Evolutionary conservation across 495 filamentous ascomycete species (phyloP), one percentile per base, ranked within the genome.

Genomic region (Astrocystis sublimbata): DNA sequence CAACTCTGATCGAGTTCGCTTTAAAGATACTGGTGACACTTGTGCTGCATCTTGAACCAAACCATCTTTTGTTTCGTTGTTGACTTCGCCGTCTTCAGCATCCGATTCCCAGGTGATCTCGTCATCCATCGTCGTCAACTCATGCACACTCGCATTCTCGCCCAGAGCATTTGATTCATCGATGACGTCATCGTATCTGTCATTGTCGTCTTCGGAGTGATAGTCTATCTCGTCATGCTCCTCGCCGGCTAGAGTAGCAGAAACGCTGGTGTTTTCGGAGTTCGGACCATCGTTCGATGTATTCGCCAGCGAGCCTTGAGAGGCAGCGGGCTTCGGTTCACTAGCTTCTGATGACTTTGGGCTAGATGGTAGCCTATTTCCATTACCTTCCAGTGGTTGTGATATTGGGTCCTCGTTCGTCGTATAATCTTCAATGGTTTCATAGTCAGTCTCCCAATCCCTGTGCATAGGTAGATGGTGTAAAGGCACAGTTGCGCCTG

Each of bases 181-280:
- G 26, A 35, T 56, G 17, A 26, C 69, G 46, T 58, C 58, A 7
- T 56, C 28, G 13, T 53, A 64, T 23, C 60, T 62, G 9, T 68
- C 68, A 40, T 54, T 57, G 9, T 74, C 71, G 4, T 76, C 64
- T 28, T 80, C 78, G 15, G 78, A 76, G 45, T 60, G 21, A 12
- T 81, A 80, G 35, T 76, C 77, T 33, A 81, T 81, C 47, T 81
- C 79, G 58, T 83, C 77, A 7, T 71, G 43, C 17, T 71, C 69
- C 12, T 73, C 71, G 40, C 77, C 79, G 41, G 71, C 71, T 4
- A 81, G 63, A 6, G 79, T 81, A 1, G 71, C 74, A 6, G 74
- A 75, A 6, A 72, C 71, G 57, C 78, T 79, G 12, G 76, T 78
- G 28, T 71, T 67, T 21, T 69, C 66, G 19, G 68, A 71, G 15